These are phyloP conservation scores for Biscutella laevigata DNA, from an alignment of 441 rosid species.

Conservation along the genomic window DNA sequence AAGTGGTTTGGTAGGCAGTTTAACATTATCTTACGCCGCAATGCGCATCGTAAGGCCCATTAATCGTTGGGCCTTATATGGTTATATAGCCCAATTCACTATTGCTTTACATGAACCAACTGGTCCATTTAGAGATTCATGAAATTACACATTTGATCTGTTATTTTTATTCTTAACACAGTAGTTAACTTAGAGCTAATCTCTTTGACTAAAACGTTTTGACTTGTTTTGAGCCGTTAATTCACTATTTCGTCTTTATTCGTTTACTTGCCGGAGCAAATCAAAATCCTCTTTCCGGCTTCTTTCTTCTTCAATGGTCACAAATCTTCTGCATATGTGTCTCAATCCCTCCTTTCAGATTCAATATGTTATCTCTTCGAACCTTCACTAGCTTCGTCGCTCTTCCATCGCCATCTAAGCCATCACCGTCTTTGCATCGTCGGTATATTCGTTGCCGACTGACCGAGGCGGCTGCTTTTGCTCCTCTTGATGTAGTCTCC, in stretches of 20 bases:
- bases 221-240: constrained; percentile 33
- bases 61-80: too few species aligned
- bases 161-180: too few species aligned
- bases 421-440: constrained; percentile 6
- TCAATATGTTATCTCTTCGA: constrained; percentile 34
- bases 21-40: too few species aligned
- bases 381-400: constrained; percentile 33
- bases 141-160: too few species aligned
- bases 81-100: too few species aligned
- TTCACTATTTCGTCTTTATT: constrained; percentile 22
- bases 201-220: too few species aligned
- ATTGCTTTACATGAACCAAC: too few species aligned
- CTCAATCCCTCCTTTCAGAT: constrained; percentile 11
- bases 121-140: too few species aligned
- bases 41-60: too few species aligned
- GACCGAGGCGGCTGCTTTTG: constrained; percentile 9
- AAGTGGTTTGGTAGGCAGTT: too few species aligned
- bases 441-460: constrained; percentile 17
- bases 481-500: constrained; percentile 15
- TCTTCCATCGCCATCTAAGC: constrained; percentile 20
- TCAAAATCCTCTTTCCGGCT: neutral
- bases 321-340: constrained; percentile 17
- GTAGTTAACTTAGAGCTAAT: too few species aligned
- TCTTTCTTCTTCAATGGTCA: constrained; percentile 19
- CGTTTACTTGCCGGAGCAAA: constrained; percentile 16